Percentiles rank a stretch among this genome's conserved stretches.
These are phyloP conservation scores for Taiwanofungus camphoratus DNA, from an alignment of 1,284 basidiomycete genomes.

Conservation along the genomic window DNA sequence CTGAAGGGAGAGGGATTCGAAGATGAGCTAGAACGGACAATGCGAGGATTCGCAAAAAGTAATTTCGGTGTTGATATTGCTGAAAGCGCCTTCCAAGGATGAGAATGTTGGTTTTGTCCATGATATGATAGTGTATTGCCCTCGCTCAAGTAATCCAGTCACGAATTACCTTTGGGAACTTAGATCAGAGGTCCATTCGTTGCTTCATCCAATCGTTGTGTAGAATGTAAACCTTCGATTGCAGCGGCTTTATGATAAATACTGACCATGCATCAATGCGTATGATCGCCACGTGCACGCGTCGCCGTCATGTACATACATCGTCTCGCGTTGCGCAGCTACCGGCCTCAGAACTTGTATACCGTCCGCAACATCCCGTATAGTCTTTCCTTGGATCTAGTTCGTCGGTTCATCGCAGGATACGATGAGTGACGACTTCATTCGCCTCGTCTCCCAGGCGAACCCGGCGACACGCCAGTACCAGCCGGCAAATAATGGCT, in stretches of 20 bases:
- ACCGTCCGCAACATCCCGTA: not conserved
- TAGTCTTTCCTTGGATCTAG: not conserved
- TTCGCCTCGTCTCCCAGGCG: constrained; percentile 62
- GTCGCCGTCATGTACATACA: too few species aligned
- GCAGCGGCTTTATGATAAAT: too few species aligned
- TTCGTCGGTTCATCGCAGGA: constrained; percentile 21
- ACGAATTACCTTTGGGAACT: too few species aligned
- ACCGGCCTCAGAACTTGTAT: too few species aligned
- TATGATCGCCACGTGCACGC: too few species aligned
- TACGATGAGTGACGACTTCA: constrained; percentile 68
- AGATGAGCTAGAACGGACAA: constrained; percentile 57
- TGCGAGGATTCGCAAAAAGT: constrained; percentile 54
- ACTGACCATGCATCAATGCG: too few species aligned
- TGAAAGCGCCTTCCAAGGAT: constrained; percentile 25
- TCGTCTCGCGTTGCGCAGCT: constrained; percentile 4
- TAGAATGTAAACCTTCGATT: too few species aligned
- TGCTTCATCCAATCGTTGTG: too few species aligned
- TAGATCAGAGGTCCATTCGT: too few species aligned
- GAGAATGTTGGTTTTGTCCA: constrained; percentile 16
- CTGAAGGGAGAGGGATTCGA: constrained; percentile 42
- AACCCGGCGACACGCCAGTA: constrained; percentile 64
- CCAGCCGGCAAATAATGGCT: constrained; percentile 49
- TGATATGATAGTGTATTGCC: constrained; percentile 21
- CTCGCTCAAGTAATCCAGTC: too few species aligned
- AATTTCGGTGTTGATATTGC: constrained; percentile 51